Percentiles rank a stretch among this genome's conserved stretches.
These are phyloP conservation scores for Amanita polypyramis DNA, from an alignment of 768 basidiomycete genomes.

Conservation along the genomic window DNA sequence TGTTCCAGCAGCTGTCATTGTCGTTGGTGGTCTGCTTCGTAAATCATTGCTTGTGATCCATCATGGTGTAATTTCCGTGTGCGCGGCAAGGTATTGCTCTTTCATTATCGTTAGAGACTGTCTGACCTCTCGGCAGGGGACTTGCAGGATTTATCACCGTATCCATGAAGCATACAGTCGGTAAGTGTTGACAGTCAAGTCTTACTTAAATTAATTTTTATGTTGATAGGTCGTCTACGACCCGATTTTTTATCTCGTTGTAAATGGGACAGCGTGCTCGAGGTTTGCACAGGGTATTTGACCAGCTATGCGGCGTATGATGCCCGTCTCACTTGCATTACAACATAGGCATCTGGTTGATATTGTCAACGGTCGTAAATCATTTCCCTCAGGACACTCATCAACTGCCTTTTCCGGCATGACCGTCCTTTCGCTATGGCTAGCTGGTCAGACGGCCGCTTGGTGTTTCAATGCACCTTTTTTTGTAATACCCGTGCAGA, in stretches of 20 bases:
- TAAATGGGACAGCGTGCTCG: slow-evolving; percentile 38
- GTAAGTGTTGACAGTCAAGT: slow-evolving; percentile 19
- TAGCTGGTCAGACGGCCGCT: slow-evolving; percentile 55
- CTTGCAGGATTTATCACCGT: slow-evolving; percentile 39
- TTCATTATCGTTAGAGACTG: background rate
- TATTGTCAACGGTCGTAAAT: slow-evolving; percentile 42
- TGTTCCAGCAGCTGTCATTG: slow-evolving; percentile 32
- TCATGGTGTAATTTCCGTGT: slow-evolving; percentile 45
- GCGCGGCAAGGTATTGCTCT: slow-evolving; percentile 24
- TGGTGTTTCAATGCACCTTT: slow-evolving; percentile 37
- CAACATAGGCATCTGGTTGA: slow-evolving; percentile 21
- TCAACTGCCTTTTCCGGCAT: slow-evolving; percentile 58
- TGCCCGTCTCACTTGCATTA: slow-evolving; percentile 1
- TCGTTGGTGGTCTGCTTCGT: slow-evolving; percentile 25
- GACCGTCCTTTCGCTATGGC: slow-evolving; percentile 49
- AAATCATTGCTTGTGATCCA: slow-evolving; percentile 43
- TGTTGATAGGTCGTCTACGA: slow-evolving; percentile 35
- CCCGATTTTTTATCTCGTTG: slow-evolving; percentile 63
- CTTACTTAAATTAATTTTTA: background rate
- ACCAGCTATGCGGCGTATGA: background rate
- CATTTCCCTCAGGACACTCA: slow-evolving; percentile 65
- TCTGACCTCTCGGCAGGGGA: slow-evolving; percentile 21
- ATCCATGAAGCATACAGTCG: slow-evolving; percentile 46
- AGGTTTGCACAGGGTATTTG: slow-evolving; percentile 45
- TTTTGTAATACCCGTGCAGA: slow-evolving; percentile 26